phyloP scores from a whole-genome alignment of 345 rosid genomes.

The Dovyalis caffra region DNA sequence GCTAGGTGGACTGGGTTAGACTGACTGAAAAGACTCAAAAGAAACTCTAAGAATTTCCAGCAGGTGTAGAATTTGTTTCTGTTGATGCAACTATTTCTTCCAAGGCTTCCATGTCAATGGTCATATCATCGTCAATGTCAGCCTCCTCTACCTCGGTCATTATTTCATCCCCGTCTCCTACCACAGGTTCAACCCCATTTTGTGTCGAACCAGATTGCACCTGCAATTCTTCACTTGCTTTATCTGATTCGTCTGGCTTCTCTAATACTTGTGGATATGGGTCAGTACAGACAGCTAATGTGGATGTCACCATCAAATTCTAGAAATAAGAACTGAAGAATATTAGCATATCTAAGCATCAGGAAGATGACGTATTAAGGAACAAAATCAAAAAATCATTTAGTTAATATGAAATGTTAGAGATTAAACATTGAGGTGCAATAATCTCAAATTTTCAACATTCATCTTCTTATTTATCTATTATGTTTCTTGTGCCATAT shows the following conservation, averaged over 20 bases:
- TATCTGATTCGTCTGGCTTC: slow-evolving; percentile 28
- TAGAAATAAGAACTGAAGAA: slow-evolving; percentile 18
- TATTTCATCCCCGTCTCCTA: slow-evolving; percentile 61
- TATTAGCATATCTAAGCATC: not conserved
- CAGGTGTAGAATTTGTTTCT: slow-evolving; percentile 44
- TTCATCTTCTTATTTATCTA: no score
- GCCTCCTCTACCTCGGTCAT: slow-evolving; percentile 75
- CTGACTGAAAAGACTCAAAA: no score
- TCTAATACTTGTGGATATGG: slow-evolving; percentile 43
- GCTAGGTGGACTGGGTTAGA: no score
- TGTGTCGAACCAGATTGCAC: slow-evolving; percentile 33
- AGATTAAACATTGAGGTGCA: no score
- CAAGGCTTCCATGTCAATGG: slow-evolving; percentile 64
- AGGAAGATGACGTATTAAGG: not conserved
- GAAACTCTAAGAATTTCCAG: slow-evolving; percentile 36
- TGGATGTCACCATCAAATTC: slow-evolving; percentile 85
- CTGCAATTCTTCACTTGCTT: slow-evolving; percentile 30
- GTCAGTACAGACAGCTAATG: slow-evolving; percentile 45
- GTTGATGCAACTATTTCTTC: slow-evolving; percentile 52
- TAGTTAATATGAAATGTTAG: not conserved
- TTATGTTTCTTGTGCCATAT: no score
- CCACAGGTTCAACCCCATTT: slow-evolving; percentile 65
- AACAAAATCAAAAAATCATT: not conserved
- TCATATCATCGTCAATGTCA: slow-evolving; percentile 60
- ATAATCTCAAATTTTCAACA: no score